Percentiles rank a stretch among this genome's conserved stretches.
phyloP scores from a whole-genome alignment of 345 rosid species.

The Raphanus sativus region DNA sequence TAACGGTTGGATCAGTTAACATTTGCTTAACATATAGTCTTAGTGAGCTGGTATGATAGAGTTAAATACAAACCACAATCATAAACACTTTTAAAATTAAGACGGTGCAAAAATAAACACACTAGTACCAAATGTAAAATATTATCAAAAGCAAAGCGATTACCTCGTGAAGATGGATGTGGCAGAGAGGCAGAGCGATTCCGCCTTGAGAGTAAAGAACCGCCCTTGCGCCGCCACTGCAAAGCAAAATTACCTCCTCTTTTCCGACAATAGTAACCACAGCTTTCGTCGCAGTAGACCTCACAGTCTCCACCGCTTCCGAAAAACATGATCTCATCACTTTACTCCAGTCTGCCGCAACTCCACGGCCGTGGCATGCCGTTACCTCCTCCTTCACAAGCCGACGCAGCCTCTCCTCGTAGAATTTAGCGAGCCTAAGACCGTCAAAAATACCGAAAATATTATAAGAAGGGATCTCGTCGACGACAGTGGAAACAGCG shows the following conservation, averaged over 20 bases:
- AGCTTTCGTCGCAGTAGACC: background rate
- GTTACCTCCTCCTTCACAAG: slow-evolving; percentile 33
- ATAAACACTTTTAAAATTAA: background rate
- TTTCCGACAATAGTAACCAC: slow-evolving; percentile 29
- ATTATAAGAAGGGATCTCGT: slow-evolving; percentile 32
- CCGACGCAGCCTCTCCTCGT: slow-evolving; percentile 23
- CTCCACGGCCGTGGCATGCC: slow-evolving; percentile 7
- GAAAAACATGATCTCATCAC: slow-evolving; percentile 31
- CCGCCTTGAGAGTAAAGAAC: slow-evolving; percentile 33
- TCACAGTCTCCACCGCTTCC: background rate
- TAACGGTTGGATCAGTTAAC: background rate
- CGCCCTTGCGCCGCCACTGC: slow-evolving; percentile 36
- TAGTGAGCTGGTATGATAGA: background rate
- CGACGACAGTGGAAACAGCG: slow-evolving; percentile 33
- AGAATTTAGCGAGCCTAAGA: slow-evolving; percentile 27
- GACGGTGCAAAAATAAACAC: background rate
- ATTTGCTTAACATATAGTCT: background rate
- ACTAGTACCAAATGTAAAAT: background rate
- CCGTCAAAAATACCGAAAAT: slow-evolving; percentile 36
- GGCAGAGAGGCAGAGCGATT: slow-evolving; percentile 30
- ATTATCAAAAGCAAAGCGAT: background rate
- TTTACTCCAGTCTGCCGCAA: slow-evolving; percentile 24
- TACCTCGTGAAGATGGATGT: slow-evolving; percentile 31
- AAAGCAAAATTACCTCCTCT: slow-evolving; percentile 22
- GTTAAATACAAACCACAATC: background rate